Conservation (phyloP, 306 rosid genomes). For the Neltuma alba region DNA sequence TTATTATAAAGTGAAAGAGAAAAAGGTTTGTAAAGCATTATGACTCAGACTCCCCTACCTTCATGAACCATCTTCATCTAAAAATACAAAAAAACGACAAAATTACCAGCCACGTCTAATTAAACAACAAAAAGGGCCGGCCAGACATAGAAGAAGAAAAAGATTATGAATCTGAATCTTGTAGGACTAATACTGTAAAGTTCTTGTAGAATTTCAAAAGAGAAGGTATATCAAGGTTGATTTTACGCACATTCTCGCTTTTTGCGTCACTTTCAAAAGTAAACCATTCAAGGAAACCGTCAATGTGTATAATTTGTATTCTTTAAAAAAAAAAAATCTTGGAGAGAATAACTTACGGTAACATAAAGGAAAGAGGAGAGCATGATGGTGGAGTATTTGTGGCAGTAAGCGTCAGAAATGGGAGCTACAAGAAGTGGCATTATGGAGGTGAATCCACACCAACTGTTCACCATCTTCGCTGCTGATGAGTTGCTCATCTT, state of each 20-base stretch:
- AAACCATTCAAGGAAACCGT: not conserved
- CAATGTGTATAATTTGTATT: not conserved
- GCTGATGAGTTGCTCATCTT: slow-evolving; percentile 90
- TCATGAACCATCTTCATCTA: not conserved
- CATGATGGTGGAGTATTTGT: slow-evolving; percentile 73
- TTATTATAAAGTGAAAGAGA: not conserved
- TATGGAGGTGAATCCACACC: slow-evolving; percentile 94
- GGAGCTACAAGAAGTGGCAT: slow-evolving; percentile 87
- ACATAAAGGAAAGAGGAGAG: slow-evolving; percentile 72
- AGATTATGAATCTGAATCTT: not conserved
- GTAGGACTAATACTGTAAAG: not conserved
- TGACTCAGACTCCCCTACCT: not conserved
- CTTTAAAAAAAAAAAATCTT: not conserved
- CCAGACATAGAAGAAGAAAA: not conserved
- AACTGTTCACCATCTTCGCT: slow-evolving; percentile 80
- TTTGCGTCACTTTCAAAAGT: not conserved
- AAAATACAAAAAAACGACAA: not conserved
- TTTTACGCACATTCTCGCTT: not conserved
- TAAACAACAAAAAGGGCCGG: not conserved
- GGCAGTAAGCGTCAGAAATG: slow-evolving; percentile 81
- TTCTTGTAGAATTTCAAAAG: not conserved
- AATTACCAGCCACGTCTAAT: not conserved
- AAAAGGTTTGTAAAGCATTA: not conserved
- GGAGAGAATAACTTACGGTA: slow-evolving; percentile 53
- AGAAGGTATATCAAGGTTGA: not conserved